Conservation (phyloP, 177 flowering plant species). For the Vitis hybrid region DNA sequence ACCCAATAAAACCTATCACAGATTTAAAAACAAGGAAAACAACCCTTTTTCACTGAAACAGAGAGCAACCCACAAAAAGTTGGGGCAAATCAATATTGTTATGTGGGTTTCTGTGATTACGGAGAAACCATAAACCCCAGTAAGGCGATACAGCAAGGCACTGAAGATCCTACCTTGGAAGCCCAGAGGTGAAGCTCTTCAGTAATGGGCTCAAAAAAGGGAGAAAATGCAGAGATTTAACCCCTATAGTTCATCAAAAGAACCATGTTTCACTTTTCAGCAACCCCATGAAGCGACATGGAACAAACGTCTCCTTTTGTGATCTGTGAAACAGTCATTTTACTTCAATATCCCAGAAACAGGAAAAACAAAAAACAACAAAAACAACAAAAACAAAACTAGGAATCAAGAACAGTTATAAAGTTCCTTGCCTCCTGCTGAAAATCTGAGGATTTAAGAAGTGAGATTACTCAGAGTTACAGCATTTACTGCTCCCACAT, state of each 20-base stretch:
- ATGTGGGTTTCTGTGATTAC: background rate
- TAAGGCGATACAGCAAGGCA: background rate
- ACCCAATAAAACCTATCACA: background rate
- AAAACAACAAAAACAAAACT: background rate
- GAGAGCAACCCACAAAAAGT: background rate
- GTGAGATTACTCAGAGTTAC: constrained; percentile 7
- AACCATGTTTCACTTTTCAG: background rate
- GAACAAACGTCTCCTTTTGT: background rate
- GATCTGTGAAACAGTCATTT: background rate
- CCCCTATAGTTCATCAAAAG: background rate
- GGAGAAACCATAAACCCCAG: constrained; percentile 1
- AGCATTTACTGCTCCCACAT: constrained; percentile 24
- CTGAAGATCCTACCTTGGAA: background rate
- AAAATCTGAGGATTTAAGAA: background rate
- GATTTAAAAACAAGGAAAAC: background rate
- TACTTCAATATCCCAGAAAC: background rate
- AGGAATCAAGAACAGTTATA: constrained; percentile 4
- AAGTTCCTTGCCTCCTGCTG: background rate
- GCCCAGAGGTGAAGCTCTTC: background rate
- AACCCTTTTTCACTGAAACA: background rate
- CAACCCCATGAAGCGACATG: background rate
- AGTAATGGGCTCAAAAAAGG: background rate
- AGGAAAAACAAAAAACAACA: background rate
- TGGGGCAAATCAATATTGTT: background rate
- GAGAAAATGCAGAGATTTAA: background rate